Conservation (phyloP, 768 basidiomycete species). For the Boletus edulis region DNA sequence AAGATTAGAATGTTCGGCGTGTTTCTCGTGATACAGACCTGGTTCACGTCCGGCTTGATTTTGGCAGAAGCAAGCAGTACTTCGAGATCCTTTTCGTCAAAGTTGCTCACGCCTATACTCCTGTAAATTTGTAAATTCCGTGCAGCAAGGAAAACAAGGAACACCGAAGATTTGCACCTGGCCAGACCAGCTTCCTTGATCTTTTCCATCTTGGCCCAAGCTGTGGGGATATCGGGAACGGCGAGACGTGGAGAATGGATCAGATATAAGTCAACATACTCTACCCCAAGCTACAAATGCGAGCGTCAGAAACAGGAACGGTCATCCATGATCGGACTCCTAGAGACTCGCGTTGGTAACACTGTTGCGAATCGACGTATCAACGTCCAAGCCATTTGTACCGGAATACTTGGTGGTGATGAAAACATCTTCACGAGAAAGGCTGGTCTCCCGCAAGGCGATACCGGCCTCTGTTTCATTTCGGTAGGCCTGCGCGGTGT, state of each 20-base stretch:
- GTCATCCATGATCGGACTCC: not conserved
- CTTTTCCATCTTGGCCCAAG: constrained; percentile 64
- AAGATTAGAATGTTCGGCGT: not conserved
- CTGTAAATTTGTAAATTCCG: constrained; percentile 27
- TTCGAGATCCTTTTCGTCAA: constrained; percentile 51
- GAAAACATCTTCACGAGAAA: constrained; percentile 53
- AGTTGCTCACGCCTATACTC: constrained; percentile 77
- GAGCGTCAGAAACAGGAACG: not conserved
- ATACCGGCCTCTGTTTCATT: constrained; percentile 52
- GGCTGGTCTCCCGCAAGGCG: constrained; percentile 47
- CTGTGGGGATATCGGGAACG: constrained; percentile 54
- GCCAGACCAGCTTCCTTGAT: constrained; percentile 52
- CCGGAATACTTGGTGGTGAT: constrained; percentile 70
- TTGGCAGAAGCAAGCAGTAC: constrained; percentile 57
- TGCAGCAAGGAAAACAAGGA: not conserved
- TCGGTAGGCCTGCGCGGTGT: constrained; percentile 60
- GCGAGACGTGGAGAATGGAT: constrained; percentile 61
- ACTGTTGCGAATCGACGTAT: constrained; percentile 55
- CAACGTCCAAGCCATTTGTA: constrained; percentile 46
- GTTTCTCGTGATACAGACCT: constrained; percentile 38
- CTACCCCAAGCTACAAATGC: constrained; percentile 52
- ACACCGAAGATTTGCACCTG: constrained; percentile 41
- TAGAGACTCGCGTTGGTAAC: constrained; percentile 46
- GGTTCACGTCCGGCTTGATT: constrained; percentile 65
- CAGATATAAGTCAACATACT: constrained; percentile 69